Conservation (phyloP, 441 rosid species). For the Euphorbia corollata region DNA sequence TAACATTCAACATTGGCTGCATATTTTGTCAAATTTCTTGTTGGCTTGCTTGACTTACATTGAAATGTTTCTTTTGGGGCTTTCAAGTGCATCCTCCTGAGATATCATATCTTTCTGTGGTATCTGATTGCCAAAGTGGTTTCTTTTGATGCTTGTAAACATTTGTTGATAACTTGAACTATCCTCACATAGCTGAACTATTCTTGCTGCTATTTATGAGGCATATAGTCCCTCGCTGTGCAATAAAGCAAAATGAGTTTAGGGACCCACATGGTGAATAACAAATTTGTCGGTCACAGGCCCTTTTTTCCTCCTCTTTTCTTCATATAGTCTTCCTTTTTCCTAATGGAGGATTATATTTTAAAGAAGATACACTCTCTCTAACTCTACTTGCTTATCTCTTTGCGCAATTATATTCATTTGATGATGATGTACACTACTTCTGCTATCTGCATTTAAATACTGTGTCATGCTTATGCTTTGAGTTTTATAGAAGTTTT, state of each 20-base stretch:
- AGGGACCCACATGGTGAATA: neutral
- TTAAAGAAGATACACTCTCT: neutral
- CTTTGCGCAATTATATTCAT: neutral
- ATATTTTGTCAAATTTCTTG: too few species aligned
- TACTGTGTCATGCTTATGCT: neutral
- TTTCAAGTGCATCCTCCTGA: too few species aligned
- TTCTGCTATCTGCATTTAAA: neutral
- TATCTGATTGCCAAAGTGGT: too few species aligned
- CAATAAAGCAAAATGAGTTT: neutral
- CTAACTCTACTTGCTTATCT: neutral
- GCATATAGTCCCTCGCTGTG: neutral
- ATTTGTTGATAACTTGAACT: too few species aligned
- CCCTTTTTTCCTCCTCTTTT: neutral
- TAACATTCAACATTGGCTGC: too few species aligned
- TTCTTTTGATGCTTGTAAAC: too few species aligned
- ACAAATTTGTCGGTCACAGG: neutral
- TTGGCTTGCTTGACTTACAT: too few species aligned
- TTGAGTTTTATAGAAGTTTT: neutral
- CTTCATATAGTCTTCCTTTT: neutral
- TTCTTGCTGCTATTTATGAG: neutral
- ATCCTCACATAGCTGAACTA: too few species aligned
- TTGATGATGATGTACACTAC: neutral
- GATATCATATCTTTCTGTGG: too few species aligned
- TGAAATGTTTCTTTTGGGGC: too few species aligned
- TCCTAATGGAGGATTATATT: neutral